Base-by-base conservation (phyloP, 2,329 filamentous ascomycete species). In the Sporothrix pseudoabietina region DNA sequence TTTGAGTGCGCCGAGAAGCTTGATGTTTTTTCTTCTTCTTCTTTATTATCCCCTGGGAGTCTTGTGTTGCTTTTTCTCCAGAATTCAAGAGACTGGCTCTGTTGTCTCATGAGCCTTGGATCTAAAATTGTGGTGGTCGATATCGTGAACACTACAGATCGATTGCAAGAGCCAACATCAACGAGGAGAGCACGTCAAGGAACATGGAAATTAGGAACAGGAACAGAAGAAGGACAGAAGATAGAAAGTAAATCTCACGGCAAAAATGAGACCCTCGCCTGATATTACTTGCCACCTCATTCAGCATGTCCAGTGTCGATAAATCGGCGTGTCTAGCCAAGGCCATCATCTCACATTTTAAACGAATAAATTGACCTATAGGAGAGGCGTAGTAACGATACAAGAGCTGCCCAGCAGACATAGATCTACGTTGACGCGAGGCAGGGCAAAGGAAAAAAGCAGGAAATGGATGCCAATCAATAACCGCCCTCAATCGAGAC, bases 401-500 rank as follows among this genome's bases (percentile, higher is more conserved):
- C 16, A 19, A 52, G 49, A 52, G 14, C 3, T 54, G 4, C 22
- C 44, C 52, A 54, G 6, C 52, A 54, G n/a, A 22, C n/a, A 26
- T 35, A 35, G 8, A 5, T 35, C 35, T 3, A 54, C 19, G 26
- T 19, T 54, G n/a, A 9, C 1, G 4, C 4, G 14, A 19, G 44
- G 14, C 0, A 49, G 44, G 14, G 44, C 22, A 26, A n/a, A n/a
- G n/a, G 22, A n/a, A 41, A 22, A 63, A 22, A 19, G 35, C 59
- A 63, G 59, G 59, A 63, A 63, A 39, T 39, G 7, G 19, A 63
- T 19, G 19, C 16, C 59, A 32, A 19, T 63, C 59, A 63, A 63
- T 63, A 63, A 41, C 59, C 59, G 59, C 6, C 22, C 2, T 59
- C 55, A 16, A 32, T 32, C 14, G 5, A 59, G 30, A 59, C 55